Percentiles rank a stretch among this genome's conserved stretches.
Conservation (phyloP, 2,329 filamentous ascomycete species). For the Blastomyces silverae region DNA sequence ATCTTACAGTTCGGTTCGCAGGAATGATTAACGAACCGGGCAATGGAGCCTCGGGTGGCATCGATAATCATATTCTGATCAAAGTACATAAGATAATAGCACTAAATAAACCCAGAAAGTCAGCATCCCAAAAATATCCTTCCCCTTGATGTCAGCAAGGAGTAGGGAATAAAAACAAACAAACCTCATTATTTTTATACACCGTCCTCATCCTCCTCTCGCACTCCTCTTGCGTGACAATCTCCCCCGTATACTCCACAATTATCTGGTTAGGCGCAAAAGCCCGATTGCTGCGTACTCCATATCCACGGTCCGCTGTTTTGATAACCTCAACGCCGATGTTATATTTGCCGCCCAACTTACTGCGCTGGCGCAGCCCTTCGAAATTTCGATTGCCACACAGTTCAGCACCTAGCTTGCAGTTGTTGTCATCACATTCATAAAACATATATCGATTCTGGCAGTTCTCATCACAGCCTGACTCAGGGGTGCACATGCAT, state of each 20-base stretch:
- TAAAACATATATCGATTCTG: slow-evolving; percentile 97
- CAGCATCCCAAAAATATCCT: neutral
- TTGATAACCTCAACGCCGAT: slow-evolving; percentile 94
- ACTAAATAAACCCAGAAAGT: slow-evolving; percentile 47
- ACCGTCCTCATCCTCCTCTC: slow-evolving; percentile 86
- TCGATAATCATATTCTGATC: slow-evolving; percentile 99
- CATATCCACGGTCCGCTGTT: slow-evolving; percentile 79
- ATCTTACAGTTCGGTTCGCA: slow-evolving; percentile 95
- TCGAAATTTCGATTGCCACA: slow-evolving; percentile 89
- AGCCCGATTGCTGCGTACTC: slow-evolving; percentile 80
- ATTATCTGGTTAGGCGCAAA: slow-evolving; percentile 92
- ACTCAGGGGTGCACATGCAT: slow-evolving; percentile 69
- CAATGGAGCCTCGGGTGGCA: slow-evolving; percentile 89
- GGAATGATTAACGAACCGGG: slow-evolving; percentile 96
- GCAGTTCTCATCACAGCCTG: slow-evolving; percentile 81
- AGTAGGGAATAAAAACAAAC: slow-evolving; percentile 26
- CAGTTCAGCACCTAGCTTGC: slow-evolving; percentile 62
- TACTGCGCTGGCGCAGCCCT: slow-evolving; percentile 65
- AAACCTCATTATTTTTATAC: slow-evolving; percentile 88
- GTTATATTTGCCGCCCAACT: slow-evolving; percentile 75
- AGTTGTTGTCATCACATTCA: slow-evolving; percentile 88
- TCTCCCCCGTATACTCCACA: slow-evolving; percentile 96
- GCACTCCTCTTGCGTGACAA: slow-evolving; percentile 90
- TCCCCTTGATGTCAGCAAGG: neutral
- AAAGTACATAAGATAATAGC: slow-evolving; percentile 98